Conservation (phyloP, 2,329 filamentous ascomycete species). For the Stenocarpella maydis region DNA sequence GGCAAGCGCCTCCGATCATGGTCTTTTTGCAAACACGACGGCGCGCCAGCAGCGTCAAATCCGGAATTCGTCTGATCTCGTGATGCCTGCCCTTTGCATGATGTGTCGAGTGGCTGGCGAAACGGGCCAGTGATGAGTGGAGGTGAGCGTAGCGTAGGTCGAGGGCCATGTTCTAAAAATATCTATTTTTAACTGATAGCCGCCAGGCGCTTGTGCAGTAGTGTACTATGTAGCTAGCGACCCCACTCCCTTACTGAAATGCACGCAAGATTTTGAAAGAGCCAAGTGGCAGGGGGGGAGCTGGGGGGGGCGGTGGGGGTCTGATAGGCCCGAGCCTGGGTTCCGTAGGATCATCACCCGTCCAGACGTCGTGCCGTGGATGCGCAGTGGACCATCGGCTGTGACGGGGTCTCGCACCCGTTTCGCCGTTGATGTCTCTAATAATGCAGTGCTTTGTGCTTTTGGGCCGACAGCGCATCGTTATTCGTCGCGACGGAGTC, state of each 20-base stretch:
- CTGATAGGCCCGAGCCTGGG: conserved; percentile 24
- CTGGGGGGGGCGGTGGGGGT: conserved; percentile 14
- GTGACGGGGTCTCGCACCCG: neutral
- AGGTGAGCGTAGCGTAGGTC: neutral
- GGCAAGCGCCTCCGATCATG: too few species aligned
- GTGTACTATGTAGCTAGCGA: neutral
- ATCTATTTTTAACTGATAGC: conserved; percentile 30
- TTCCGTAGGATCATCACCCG: conserved; percentile 8
- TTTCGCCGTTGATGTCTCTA: conserved; percentile 1
- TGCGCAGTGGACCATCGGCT: neutral
- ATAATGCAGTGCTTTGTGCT: neutral
- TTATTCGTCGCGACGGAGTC: neutral
- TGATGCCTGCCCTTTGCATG: conserved; percentile 2
- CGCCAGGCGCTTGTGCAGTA: conserved; percentile 28
- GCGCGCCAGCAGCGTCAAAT: conserved; percentile 4
- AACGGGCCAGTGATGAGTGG: neutral
- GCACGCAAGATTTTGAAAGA: conserved; percentile 14
- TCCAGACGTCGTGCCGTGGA: conserved; percentile 8
- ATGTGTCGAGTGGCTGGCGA: conserved; percentile 9
- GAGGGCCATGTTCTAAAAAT: conserved; percentile 18
- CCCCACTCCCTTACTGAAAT: conserved; percentile 24
- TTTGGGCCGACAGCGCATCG: neutral
- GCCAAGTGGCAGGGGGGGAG: conserved; percentile 14
- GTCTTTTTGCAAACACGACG: neutral
- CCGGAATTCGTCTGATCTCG: conserved; percentile 1